phyloP scores from a whole-genome alignment of 345 rosid genomes.

The Dipteronia sinensis region DNA sequence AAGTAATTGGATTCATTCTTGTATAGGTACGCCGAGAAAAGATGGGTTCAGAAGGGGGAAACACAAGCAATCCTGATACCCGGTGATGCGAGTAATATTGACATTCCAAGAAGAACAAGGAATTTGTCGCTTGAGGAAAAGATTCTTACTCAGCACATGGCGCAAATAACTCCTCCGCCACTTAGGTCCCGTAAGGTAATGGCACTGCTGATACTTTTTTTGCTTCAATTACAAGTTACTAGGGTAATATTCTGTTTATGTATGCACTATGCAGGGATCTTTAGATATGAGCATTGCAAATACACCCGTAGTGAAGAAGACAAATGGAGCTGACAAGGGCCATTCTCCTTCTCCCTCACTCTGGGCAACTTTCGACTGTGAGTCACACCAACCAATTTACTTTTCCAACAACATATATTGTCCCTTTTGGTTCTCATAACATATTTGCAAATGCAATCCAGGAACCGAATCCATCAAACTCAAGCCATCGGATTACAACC shows the following conservation, averaged over 20 bases:
- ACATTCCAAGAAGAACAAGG: conserved; percentile 41
- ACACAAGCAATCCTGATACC: conserved; percentile 34
- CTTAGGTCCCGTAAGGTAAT: conserved; percentile 54
- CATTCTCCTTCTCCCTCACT: conserved; percentile 23
- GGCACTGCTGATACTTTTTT: too few relatives aligned
- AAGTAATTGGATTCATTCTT: neutral
- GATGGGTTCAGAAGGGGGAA: conserved; percentile 42
- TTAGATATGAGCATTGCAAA: too few relatives aligned
- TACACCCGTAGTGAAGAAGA: too few relatives aligned
- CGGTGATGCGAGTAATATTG: conserved; percentile 21
- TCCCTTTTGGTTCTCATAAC: too few relatives aligned
- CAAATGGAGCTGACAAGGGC: too few relatives aligned
- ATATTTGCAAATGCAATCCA: too few relatives aligned
- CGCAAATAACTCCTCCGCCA: conserved; percentile 36
- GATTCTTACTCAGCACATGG: conserved; percentile 46
- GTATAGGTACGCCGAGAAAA: conserved; percentile 45
- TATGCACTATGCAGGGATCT: too few relatives aligned
- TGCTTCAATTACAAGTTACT: too few relatives aligned
- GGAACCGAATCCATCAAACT: neutral
- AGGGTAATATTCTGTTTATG: too few relatives aligned
- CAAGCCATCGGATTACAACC: neutral
- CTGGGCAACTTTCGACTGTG: conserved; percentile 78
- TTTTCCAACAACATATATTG: too few relatives aligned
- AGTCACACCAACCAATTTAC: conserved; percentile 17
- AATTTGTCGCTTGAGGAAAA: conserved; percentile 68